Percentiles rank a stretch among this genome's conserved stretches.
Conservation (phyloP, 768 basidiomycete genomes). For the Tephrocybe sp. region DNA sequence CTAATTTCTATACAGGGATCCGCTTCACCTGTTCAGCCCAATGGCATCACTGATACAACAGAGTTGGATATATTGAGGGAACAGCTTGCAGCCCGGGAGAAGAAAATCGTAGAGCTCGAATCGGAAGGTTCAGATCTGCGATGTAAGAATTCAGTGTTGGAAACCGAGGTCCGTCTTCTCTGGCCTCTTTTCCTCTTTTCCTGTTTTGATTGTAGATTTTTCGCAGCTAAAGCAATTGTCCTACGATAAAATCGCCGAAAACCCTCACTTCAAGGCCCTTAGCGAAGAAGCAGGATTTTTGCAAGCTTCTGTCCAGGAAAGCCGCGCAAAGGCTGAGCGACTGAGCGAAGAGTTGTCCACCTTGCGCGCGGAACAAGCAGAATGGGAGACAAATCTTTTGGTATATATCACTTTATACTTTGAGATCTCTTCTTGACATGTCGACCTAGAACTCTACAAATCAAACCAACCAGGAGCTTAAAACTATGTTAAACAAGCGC, state of each 20-base stretch:
- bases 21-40: constrained; percentile 28
- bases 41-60: constrained; percentile 35
- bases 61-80: constrained; percentile 40
- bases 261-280: constrained; percentile 53
- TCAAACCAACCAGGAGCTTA: constrained; percentile 61
- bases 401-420: constrained; percentile 32
- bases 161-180: constrained; percentile 38
- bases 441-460: constrained; percentile 33
- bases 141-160: constrained; percentile 41
- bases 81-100: constrained; percentile 39
- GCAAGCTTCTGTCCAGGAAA: constrained; percentile 40
- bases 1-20: constrained; percentile 48
- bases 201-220: constrained; percentile 1
- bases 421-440: constrained; percentile 1
- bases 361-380: constrained; percentile 36
- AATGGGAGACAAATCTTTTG: constrained; percentile 43
- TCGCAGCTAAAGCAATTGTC: constrained; percentile 40
- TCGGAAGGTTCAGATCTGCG: constrained; percentile 42
- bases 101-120: constrained; percentile 48
- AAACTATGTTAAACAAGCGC: constrained; percentile 55
- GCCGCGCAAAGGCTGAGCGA: constrained; percentile 33
- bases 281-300: constrained; percentile 50
- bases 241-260: constrained; percentile 44
- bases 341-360: constrained; percentile 44
- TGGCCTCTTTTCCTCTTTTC: not conserved